Base-by-base conservation (phyloP, 306 rosid genomes). In the Cicer bijugum region DNA sequence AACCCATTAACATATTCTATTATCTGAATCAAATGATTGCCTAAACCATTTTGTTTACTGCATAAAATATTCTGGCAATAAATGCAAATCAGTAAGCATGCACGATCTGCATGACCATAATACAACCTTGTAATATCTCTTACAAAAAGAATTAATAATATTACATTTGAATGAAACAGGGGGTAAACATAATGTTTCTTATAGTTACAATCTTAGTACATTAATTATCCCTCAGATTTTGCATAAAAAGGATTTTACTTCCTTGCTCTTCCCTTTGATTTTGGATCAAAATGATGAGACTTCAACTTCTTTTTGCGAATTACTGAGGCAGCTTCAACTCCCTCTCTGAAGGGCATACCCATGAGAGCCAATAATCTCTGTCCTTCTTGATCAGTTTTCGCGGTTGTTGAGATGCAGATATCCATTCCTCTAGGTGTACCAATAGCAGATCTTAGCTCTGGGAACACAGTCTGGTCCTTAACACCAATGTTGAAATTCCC, bases 391-490 rank as follows among this genome's bases (percentile, higher is more conserved):
- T 93, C 98, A 0, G 94, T 84, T 75, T 85, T 76, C 7, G 96
- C 97, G 1, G 97, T 88, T 5, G 98, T 91, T 9, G 46, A 8
- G 38, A 93, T 93, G 79, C 96, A 89, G 71, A 94, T 69, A 66
- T 94, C 99, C 99, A 94, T 94, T 82, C 97, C 99, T 85, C 91
- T 87, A n/a, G 91, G 86, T 53, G 83, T 89, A n/a, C 95, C 87
- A 6, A 88, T 19, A 2, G 87, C 99, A 42, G 63, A 83, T 80
- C 83, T 81, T 78, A 94, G 84, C 85, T 91, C 96, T 0, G 97
- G 97, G 79, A 94, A 94, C 76, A 94, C 96, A 11, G 91, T 75
- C 82, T 91, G 99, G 71, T 94, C 99, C 9, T 80, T 74, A 12
- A 91, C 8, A 17, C 99, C 99, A 4, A 94, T 17, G 38, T 82